Base-by-base conservation (phyloP, 176 grass and related monocot genomes). In the Oryza nivara region DNA sequence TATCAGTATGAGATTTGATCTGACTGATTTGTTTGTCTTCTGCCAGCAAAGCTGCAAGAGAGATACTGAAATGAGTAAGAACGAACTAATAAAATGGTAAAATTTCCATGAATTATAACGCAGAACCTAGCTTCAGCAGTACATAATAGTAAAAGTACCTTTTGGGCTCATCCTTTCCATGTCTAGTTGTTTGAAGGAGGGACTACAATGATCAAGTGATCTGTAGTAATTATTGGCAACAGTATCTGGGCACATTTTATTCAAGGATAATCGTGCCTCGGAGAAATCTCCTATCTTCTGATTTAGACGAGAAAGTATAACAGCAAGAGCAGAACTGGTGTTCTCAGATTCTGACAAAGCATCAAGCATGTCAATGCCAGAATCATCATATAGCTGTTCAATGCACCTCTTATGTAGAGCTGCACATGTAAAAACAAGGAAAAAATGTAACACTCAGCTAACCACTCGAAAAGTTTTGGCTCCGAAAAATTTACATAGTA, bases 321-420 rank as follows among this genome's bases (percentile, higher is more conserved):
- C 38, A 85, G 67, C 23, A 70, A 94, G 77, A 73, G 16, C 17
- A 5, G 20, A 30, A 79, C 56, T 79, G 10, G 77, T 38, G 52
- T 82, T 74, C 2, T 81, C 8, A 19, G 41, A 66, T 9, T 82
- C 61, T 5, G 15, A 73, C 32, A 94, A 32, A 72, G 35, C 8
- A 79, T 91, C 72, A 48, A 86, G 49, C 64, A 92, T 35, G 11
- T 89, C 86, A 15, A 82, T 72, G 3, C 88, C 85, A 66, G 70
- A 30, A 30, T 84, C 77, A 56, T 72, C 68, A 28, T 94, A 91
- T 71, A 91, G n/a, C 16, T 68, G 71, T 91, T 85, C 73, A 70
- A 94, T 89, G 79, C 86, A 94, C 58, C 83, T 82, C 80, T 38
- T 81, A 67, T 89, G 48, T 89, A 78, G 48, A 65, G 86, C 92